Evolutionary conservation across 31 red algal species (phyloP).

Genomic region (Bonnemaisonia californica): DNA sequence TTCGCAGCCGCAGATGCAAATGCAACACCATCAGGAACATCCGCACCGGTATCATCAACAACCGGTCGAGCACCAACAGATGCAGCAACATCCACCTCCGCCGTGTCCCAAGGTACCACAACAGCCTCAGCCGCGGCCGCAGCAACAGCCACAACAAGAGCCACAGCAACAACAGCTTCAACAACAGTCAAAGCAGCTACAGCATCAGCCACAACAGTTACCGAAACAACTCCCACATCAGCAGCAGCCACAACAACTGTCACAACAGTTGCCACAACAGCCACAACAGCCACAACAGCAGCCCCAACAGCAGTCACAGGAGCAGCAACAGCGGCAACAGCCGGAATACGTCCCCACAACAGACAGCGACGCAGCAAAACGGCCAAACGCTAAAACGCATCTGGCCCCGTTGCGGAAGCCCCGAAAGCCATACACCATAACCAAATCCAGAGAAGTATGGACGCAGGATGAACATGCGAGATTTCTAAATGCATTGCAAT

Average conservation of each 20-base stretch:
- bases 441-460: constrained; percentile 91
- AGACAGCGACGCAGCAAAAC: not conserved
- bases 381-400: not conserved
- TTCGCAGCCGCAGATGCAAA: not conserved
- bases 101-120: not conserved
- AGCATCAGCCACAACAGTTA: not conserved
- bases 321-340: not conserved
- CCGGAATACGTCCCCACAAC: not conserved
- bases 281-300: not conserved
- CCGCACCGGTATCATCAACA: constrained; percentile 7
- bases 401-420: constrained; percentile 49
- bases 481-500: constrained; percentile 84
- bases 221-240: not conserved
- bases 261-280: not conserved
- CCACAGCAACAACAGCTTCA: not conserved
- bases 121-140: not conserved
- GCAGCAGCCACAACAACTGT: not conserved
- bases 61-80: not conserved
- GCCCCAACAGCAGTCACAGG: not conserved
- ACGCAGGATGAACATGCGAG: constrained; percentile 83
- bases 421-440: constrained; percentile 95
- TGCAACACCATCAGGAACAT: not conserved
- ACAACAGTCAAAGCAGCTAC: not conserved
- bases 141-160: not conserved
- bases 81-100: too few species aligned